Base-by-base conservation (phyloP, 441 rosid species). In the Populus tomentosa region DNA sequence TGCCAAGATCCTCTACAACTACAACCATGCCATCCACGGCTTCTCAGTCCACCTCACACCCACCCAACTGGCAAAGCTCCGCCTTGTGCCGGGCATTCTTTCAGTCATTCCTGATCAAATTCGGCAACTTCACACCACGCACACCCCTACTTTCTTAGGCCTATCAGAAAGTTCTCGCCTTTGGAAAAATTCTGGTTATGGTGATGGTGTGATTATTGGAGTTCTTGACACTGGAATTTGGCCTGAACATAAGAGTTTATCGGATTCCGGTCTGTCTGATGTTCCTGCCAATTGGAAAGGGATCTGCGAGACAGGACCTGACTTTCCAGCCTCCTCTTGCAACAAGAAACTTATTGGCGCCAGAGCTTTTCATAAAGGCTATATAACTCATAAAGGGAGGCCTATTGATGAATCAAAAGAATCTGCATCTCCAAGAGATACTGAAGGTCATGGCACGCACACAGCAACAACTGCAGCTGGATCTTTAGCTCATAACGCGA, bases 391-490 rank as follows among this genome's bases (percentile, higher is more conserved):
- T 61, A 70, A 42, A 28, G 82, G 79, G 40, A 72, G 81, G 28
- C 75, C 85, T 1, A 77, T 81, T 56, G 85, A 83, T 59, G 87
- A 84, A 76, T 71, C 87, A 0, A 81, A 32, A 14, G 95, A 90
- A 70, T 84, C 89, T 1, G 78, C 74, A 69, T 90, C 97, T 20
- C 91, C 97, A 9, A 85, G 91, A 11, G 98, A 94, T 75, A 89
- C 94, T 2, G 92, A 88, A 24, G 98, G 98, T 2, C 98, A 93
- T 70, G 98, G 98, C 0, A 93, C 92, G 0, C 97, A 94, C 50
- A 94, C 97, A 1, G 87, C 98, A 5, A 90, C 97, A 0, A 91
- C 95, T 0, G 95, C 97, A 0, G 92, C 91, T 10, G 98, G 98
- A 28, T 85, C 93, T 13, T 72, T 82, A 4, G 98, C 89, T 0